Base-by-base conservation (phyloP, 2,329 filamentous ascomycete genomes). In the Teratosphaeria zuluensis region DNA sequence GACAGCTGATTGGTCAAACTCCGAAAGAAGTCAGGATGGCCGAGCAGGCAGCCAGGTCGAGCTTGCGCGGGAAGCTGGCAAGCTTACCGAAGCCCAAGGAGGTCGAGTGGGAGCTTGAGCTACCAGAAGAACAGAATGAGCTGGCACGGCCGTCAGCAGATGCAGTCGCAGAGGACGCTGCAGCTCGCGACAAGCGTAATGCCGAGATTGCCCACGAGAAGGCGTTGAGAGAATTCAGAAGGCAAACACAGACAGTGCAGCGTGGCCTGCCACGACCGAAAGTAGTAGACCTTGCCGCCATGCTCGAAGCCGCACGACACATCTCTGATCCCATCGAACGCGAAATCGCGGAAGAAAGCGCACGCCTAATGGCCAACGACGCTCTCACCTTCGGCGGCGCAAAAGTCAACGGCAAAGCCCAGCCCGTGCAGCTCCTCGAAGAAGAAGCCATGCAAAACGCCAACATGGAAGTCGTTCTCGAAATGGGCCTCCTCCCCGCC, bases 241-340 rank as follows among this genome's bases (percentile, higher is more conserved):
- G 92, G 55, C 86, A 94, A 67, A 95, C 89, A 1, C 91, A 95
- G 69, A 92, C 95, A n/a, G 85, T 96, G 73, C 92, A 97, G 74
- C 85, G 82, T 65, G 84, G 83, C 3, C 78, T 99, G 12, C 94
- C 94, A 7, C 83, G 92, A 52, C 91, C 94, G 1, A 80, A 81
- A 1, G 75, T 81, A 1, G 79, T 97, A 14, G 87, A 97, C 71
- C 74, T 94, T 24, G 78, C 85, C 55, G 79, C 80, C 0, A 76
- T 97, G 64, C 70, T 91, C 56, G 81, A 84, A 62, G 80, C 79
- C 33, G 88, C 87, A 0, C 79, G 82, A 2, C 73, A 79, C 12
- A 75, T 87, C 4, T 69, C 79, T 1, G 84, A 92, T 66, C 81
- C 85, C 0, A 80, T 86, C n/a, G 80, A 87, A 66, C 78, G 81